Evolutionary conservation across 2,329 filamentous ascomycete genomes (phyloP), one percentile per base, ranked within the genome.

Genomic region (Myriosclerotinia scirpicola): DNA sequence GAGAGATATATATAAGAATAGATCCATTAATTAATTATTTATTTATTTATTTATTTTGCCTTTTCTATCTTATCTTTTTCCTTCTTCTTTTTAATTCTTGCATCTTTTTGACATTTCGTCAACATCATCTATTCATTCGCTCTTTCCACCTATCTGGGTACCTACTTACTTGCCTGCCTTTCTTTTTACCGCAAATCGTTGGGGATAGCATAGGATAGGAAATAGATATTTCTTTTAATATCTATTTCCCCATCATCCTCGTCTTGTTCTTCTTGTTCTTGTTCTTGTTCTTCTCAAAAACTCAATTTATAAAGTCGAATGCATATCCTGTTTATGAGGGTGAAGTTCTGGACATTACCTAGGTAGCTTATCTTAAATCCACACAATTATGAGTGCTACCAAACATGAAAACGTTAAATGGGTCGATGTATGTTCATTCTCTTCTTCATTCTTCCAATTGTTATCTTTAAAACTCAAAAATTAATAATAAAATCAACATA

Each of bases 341-440:
- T 42, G 46, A 15, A 20, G 22, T 40, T 26, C 50, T 38, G 17
- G 17, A 22, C 8, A 2, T 38, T 3, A n/a, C n/a, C n/a, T n/a
- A n/a, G n/a, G n/a, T n/a, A 30, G 42, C 20, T 34, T 46, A 26
- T 5, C 11, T 50, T 4, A 9, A 15, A 42, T 26, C 26, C 7
- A 26, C 34, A 74, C 72, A 71, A 71, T 67, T 52, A 75, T 75
- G 73, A 71, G 67, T 48, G 65, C 58, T n/a, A 72, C 58, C 26
- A 72, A 74, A 77, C 79, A 69, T 17, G 74, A 75, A 67, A 84
- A 84, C 69, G 83, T 86, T 30, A 85, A 86, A 78, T 86, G 84
- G 84, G 83, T 86, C 52, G 84, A 86, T 80, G 84, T 86, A 78
- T 76, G 83, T 81, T 22, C 17, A 30, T 55, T 44, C 55, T 67